A percentile compares a stretch with the other conserved stretches of the same genome.
phyloP scores from a whole-genome alignment of 352 stramenopile species.

The Globisporangium acanthophoron region DNA sequence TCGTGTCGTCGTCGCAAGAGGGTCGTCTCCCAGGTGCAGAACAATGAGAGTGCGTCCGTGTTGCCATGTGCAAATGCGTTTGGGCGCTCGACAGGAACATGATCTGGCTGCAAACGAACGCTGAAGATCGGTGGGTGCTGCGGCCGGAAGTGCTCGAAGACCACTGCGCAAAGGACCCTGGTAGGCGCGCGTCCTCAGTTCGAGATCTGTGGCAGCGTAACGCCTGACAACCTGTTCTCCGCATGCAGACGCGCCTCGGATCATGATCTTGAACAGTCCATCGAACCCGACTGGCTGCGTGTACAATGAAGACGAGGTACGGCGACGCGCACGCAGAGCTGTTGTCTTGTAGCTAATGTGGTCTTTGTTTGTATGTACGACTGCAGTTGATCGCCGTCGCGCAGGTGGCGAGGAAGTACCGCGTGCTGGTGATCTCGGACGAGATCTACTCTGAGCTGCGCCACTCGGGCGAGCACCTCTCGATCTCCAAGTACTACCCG shows the following conservation, averaged over 20 bases:
- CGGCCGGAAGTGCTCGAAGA: slow-evolving; percentile 76
- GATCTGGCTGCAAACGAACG: slow-evolving; percentile 82
- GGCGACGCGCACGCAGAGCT: neutral
- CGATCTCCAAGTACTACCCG: slow-evolving; percentile 82
- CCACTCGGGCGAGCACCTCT: slow-evolving; percentile 65
- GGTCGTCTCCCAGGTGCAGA: neutral
- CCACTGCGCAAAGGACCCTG: slow-evolving; percentile 72
- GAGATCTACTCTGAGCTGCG: slow-evolving; percentile 88
- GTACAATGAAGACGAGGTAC: slow-evolving; percentile 72
- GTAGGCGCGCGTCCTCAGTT: slow-evolving; percentile 17
- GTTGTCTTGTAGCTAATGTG: neutral
- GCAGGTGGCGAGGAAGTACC: slow-evolving; percentile 73
- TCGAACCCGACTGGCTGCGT: slow-evolving; percentile 83
- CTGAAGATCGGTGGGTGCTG: slow-evolving; percentile 76
- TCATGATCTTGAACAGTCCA: slow-evolving; percentile 84
- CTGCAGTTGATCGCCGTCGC: slow-evolving; percentile 44
- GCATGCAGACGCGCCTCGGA: slow-evolving; percentile 59
- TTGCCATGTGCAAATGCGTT: slow-evolving; percentile 3
- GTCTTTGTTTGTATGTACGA: neutral
- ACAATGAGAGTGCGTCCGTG: neutral
- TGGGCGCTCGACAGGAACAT: slow-evolving; percentile 54
- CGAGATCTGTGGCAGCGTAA: neutral
- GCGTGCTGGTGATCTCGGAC: slow-evolving; percentile 86
- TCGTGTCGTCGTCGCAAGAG: neutral
- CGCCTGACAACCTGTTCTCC: neutral